Evolutionary conservation across 805 yeast genomes (phyloP).

Genomic region (Candida michaelii): DNA sequence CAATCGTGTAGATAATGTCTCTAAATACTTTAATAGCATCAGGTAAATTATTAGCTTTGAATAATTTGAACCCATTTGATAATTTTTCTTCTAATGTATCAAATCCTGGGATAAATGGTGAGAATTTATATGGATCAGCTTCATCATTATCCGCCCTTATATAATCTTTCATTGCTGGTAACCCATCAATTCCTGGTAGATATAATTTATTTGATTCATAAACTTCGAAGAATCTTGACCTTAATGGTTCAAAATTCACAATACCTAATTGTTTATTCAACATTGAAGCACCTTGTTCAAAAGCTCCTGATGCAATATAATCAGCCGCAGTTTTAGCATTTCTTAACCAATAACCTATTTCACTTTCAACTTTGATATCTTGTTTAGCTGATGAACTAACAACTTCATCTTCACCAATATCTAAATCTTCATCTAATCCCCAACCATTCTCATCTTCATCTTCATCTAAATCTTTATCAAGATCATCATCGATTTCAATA

Average conservation of each 20-base stretch:
- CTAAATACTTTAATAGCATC: conserved; percentile 82
- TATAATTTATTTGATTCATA: conserved; percentile 78
- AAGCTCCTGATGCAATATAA: conserved; percentile 93
- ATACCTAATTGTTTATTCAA: conserved; percentile 88
- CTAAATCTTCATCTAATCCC: conserved; percentile 79
- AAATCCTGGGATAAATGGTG: conserved; percentile 75
- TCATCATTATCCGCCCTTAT: conserved; percentile 66
- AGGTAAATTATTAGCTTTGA: conserved; percentile 80
- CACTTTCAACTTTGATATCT: conserved; percentile 44
- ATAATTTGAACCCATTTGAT: conserved; percentile 74
- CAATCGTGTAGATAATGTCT: conserved; percentile 69
- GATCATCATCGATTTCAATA: conserved; percentile 25
- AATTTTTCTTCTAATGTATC: conserved; percentile 61
- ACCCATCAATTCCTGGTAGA: conserved; percentile 70
- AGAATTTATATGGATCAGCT: conserved; percentile 44
- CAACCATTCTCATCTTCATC: conserved; percentile 69
- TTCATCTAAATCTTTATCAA: conserved; percentile 40
- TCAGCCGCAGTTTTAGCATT: conserved; percentile 89
- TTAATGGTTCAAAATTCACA: conserved; percentile 82
- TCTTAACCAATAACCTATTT: conserved; percentile 78
- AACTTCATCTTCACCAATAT: conserved; percentile 53
- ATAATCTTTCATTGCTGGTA: conserved; percentile 67
- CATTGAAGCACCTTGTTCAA: conserved; percentile 92
- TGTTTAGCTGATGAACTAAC: conserved; percentile 15
- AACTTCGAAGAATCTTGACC: conserved; percentile 77